Evolutionary conservation across 306 rosid species (phyloP).

Genomic region (Nissolia schottii): DNA sequence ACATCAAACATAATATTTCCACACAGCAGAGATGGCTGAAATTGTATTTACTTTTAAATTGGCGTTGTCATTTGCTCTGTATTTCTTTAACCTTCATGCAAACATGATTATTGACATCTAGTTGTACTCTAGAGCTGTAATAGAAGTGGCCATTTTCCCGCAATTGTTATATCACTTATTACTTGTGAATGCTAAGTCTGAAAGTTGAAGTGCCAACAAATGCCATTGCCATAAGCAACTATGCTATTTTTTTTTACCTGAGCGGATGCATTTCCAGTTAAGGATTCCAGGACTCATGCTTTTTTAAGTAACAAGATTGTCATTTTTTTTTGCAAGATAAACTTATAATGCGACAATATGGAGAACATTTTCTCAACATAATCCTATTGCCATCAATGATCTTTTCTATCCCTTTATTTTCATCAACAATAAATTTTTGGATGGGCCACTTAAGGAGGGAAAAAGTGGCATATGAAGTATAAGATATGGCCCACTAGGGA

Average conservation of each 20-base stretch:
- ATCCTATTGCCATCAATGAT: background rate
- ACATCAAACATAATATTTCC: background rate
- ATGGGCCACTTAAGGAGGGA: background rate
- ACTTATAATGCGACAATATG: background rate
- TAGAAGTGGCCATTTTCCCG: background rate
- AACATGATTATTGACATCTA: background rate
- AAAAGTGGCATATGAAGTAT: slow-evolving; percentile 2
- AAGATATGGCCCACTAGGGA: background rate
- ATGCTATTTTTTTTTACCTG: background rate
- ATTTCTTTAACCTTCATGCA: slow-evolving; percentile 3
- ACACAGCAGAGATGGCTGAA: background rate
- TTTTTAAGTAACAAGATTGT: background rate
- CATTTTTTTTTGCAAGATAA: background rate
- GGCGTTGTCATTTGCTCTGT: slow-evolving; percentile 6
- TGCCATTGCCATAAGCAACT: background rate
- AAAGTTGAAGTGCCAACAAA: background rate
- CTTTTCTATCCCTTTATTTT: slow-evolving; percentile 6
- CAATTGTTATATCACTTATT: background rate
- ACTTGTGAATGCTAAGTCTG: background rate
- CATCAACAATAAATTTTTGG: background rate
- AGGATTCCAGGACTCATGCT: background rate
- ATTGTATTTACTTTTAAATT: background rate
- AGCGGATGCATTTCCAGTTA: background rate
- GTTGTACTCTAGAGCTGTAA: slow-evolving; percentile 9
- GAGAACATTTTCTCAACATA: background rate